Base-by-base conservation (phyloP, 108 stramenopile species). In the Skeletonema marinoi region DNA sequence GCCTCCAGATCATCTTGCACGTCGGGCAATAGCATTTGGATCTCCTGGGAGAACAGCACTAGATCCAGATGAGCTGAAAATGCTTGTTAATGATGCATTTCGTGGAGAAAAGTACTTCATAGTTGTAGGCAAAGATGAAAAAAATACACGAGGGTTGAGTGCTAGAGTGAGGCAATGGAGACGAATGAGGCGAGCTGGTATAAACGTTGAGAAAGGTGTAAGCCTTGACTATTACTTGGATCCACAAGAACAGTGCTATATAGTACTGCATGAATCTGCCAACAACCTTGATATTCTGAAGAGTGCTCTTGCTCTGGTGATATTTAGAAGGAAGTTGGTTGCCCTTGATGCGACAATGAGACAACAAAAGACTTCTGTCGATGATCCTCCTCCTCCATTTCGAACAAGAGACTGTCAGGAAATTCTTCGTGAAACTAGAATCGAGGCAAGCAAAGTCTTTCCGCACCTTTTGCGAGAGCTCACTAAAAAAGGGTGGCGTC, bases 201-300 rank as follows among this genome's bases (percentile, higher is more conserved):
- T 63, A 8, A 48, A 32, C 30, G 36, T 65, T 46, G 75, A 31
- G 46, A 56, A 54, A 31, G 46, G 36, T 35, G 64, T 70, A 66
- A 21, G 30, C n/a, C 56, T 77, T 36, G 25, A 74, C 19, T 65
- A 32, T 14, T 76, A 83, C 10, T 78, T 66, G 46, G 76, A 81
- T 73, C 78, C 85, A 16, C 82, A 87, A 59, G 88, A 86, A 56
- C 73, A 91, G 65, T 93, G 90, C 81, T 90, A 93, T 60, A 88
- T 93, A 58, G 93, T 93, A 14, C 82, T 93, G n/a, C 90, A 93
- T 71, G 80, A 85, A 69, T 81, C 87, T 62, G 93, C 93, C 3
- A 88, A 85, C 25, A 93, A 91, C 68, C 58, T 85, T 9, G 93
- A 93, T 80, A 90, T 93, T 69, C 78, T 90, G 17, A 91, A 91